Conservation (phyloP, 1,284 basidiomycete genomes). For the Malassezia dermatis region DNA sequence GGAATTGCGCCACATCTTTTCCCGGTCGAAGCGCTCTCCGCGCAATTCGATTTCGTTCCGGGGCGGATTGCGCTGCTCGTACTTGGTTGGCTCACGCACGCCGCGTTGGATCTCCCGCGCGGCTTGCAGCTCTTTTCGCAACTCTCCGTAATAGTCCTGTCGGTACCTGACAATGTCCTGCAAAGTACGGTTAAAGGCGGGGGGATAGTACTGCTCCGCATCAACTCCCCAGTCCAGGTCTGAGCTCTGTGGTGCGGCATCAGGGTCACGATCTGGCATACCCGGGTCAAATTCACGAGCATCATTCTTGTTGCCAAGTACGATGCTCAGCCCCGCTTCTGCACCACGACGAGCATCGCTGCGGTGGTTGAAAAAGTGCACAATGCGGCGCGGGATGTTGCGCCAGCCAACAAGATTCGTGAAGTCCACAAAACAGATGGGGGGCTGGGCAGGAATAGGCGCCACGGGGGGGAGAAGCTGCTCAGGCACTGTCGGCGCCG, state of each 20-base stretch:
- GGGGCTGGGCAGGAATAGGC: conserved; percentile 64
- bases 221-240: conserved; percentile 68
- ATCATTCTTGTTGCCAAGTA: conserved; percentile 52
- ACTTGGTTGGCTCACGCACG: conserved; percentile 70
- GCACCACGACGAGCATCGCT: conserved; percentile 66
- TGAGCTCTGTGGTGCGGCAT: conserved; percentile 37
- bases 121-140: conserved; percentile 61
- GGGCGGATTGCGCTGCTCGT: conserved; percentile 69
- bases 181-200: conserved; percentile 56
- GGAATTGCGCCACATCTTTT: conserved; percentile 68
- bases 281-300: conserved; percentile 56
- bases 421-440: conserved; percentile 78
- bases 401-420: conserved; percentile 72
- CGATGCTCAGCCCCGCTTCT: conserved; percentile 67
- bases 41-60: conserved; percentile 74
- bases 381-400: conserved; percentile 79
- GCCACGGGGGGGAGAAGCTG: conserved; percentile 6
- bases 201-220: conserved; percentile 62
- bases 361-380: conserved; percentile 85
- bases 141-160: conserved; percentile 64
- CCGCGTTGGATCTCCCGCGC: conserved; percentile 68
- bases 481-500: not conserved
- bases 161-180: conserved; percentile 61
- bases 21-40: conserved; percentile 56
- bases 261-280: conserved; percentile 16